Evolutionary conservation across 371 early-diverging fungal species (phyloP), one percentile per base, ranked within the genome.

Genomic region (Lichtheimia ornata): DNA sequence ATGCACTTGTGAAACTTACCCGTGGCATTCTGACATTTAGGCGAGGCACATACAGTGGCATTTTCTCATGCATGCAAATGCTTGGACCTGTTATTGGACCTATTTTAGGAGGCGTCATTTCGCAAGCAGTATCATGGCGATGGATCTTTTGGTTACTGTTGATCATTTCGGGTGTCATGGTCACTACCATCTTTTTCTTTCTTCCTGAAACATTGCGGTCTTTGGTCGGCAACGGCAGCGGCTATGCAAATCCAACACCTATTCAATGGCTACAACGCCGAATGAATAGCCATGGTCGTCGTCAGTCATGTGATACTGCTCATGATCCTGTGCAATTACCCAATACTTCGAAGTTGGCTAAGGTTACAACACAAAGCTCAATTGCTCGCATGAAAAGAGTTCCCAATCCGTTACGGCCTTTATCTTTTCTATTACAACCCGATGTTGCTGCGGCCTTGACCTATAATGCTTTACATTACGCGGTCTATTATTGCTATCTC

Each of bases 171-270:
- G 74, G 74, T 14, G 41, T 76, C 2, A 66, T 81, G 25, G 71
- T 81, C 22, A 20, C 74, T 17, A 28, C 77, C 17, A 67, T 83
- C 13, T 41, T 78, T 27, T 73, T 84, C 61, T 73, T 84, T 40
- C 64, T 87, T 30, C 86, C 88, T 5, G 88, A 88, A 59, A 88
- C 88, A 0, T 76, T 84, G 28, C 79, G 82, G 22, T 61, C 74
- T 0, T 55, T 81, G 11, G 83, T 80, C 3, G 65, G 67, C 22
- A 65, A 71, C 45, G 71, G 71, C 11, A 66, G 67, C 2, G 61
- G 55, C 7, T 64, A 66, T 52, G 64, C 64, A 2, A 71, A 71
- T 52, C 71, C 67, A 18, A 71, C 71, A 15, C 71, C 71, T 4
- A 18, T 25, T 2, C 59, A 71, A 58, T 70, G 62, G 61, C 18